Base-by-base conservation (phyloP, 495 filamentous ascomycete species). In the Aspergillus ostianus region DNA sequence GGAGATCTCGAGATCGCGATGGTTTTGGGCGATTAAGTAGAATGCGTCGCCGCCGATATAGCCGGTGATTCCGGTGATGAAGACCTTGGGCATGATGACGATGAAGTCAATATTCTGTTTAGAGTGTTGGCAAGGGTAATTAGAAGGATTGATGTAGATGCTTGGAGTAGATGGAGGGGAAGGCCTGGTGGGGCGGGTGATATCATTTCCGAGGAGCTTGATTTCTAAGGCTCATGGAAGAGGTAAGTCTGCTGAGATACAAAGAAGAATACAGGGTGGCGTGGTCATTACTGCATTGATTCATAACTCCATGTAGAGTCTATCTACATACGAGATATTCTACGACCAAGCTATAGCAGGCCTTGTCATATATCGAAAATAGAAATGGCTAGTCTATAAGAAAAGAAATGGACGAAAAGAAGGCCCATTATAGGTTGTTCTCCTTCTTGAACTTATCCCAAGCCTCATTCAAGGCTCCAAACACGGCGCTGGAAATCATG, bases 391-490 rank as follows among this genome's bases (percentile, higher is more conserved):
- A 51, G 17, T 47, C 56, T 41, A 51, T 64, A 59, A 32, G 48
- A 60, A 58, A 47, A 29, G 27, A 53, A 41, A 46, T 50, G 49
- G 60, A 57, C 26, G 50, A 50, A 45, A 26, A 56, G 44, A 23
- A 7, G 18, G 20, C 3, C 20, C 3, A 26, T 65, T 63, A 80
- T 30, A 80, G 70, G 55, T 79, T 80, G 73, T 98, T 97, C 67
- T 98, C 93, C 58, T 80, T 79, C 75, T 93, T 94, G 77, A 98
- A 98, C 73, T 92, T 96, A 70, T 98, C 94, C 94, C 94, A 98
- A 7, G 92, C 92, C 74, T 98, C 95, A 69, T 98, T 98, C 70
- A 98, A 78, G 17, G 91, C 89, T 62, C 87, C 89, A 66, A 98
- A 98, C 18, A 98, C 94, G 6, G 88, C 85, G 8, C 85, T 90